These are phyloP conservation scores for Escovopsis sp. DNA, from an alignment of 2,329 filamentous ascomycete species.

Conservation along the genomic window DNA sequence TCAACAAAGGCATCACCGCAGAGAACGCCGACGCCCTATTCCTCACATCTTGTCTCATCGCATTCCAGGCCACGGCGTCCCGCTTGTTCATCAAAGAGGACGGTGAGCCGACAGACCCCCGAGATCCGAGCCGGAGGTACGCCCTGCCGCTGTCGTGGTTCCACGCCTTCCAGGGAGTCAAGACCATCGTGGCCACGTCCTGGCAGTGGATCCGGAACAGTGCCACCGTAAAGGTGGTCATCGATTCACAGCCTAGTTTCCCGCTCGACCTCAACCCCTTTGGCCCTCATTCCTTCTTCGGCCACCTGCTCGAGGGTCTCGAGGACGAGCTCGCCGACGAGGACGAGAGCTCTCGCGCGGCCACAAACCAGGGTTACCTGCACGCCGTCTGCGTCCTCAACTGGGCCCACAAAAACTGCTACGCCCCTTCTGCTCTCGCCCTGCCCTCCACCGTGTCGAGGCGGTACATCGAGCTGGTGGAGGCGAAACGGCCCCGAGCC, in stretches of 20 bases:
- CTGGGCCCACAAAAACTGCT: constrained; percentile 48
- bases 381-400: constrained; percentile 53
- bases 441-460: constrained; percentile 51
- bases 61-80: constrained; percentile 51
- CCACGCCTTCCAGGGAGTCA: constrained; percentile 52
- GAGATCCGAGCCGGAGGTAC: constrained; percentile 31
- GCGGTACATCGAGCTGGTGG: constrained; percentile 45
- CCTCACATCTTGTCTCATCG: constrained; percentile 46
- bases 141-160: constrained; percentile 49
- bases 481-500: constrained; percentile 43
- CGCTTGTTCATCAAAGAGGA: constrained; percentile 48
- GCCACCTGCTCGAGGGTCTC: constrained; percentile 41
- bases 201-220: constrained; percentile 50
- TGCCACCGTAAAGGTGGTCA: constrained; percentile 42
- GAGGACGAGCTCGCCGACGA: constrained; percentile 37
- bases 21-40: constrained; percentile 49
- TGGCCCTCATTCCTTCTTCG: constrained; percentile 41
- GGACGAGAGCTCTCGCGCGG: constrained; percentile 15
- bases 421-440: constrained; percentile 42
- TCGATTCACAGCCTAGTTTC: constrained; percentile 49
- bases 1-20: constrained; percentile 42
- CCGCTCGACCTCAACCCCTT: constrained; percentile 42
- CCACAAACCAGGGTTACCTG: constrained; percentile 38
- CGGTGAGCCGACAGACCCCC: constrained; percentile 18
- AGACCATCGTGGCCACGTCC: constrained; percentile 47